Evolutionary conservation across 1,284 basidiomycete species (phyloP), one percentile per base, ranked within the genome.

Genomic region (Apiotrichum veenhuisii): DNA sequence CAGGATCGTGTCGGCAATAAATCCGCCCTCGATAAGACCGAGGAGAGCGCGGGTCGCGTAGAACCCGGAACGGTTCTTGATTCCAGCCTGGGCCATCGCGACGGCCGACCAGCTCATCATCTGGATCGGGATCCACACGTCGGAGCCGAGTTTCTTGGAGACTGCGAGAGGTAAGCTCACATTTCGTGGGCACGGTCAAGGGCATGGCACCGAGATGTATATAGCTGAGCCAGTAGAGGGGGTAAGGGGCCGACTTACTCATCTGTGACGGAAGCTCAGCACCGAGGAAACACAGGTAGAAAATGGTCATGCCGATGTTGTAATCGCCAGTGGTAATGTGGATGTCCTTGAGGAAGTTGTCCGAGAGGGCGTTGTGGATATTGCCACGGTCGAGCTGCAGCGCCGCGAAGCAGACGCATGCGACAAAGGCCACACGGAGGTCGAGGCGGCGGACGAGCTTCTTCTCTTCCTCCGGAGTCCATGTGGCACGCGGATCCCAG

Each of bases 1-100:
- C 1, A 79, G 63, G 47, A 78, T 71, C 12, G 69, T 66, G 56
- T 77, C 76, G 2, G 77, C 73, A 14, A 80, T 71, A 54, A 79
- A 78, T 0, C 77, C 77, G 3, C 64, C 73, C 59, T 78, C 75
- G 17, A 63, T 45, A 25, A 76, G 61, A 26, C 75, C 75, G 26
- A 79, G 68, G 5, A 62, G 51, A 0, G 42, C 30, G 9, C 77
- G 66, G 9, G 73, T 68, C 8, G 65, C 66, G 46, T 68, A 70
- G 65, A 75, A 78, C 2, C 64, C 65, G 0, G 59, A 49, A 43
- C 57, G 58, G 40, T 65, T 64, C 11, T 57, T 63, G 38, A 75
- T 49, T 5, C 57, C 63, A n/a, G 59, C 55, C 50, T 77, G 74
- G 17, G 54, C 58, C 33, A 69, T 67, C 11, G 70, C 65, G 3